These are phyloP conservation scores for Saturnispora halmiae DNA, from an alignment of 805 yeast species.

Conservation along the genomic window DNA sequence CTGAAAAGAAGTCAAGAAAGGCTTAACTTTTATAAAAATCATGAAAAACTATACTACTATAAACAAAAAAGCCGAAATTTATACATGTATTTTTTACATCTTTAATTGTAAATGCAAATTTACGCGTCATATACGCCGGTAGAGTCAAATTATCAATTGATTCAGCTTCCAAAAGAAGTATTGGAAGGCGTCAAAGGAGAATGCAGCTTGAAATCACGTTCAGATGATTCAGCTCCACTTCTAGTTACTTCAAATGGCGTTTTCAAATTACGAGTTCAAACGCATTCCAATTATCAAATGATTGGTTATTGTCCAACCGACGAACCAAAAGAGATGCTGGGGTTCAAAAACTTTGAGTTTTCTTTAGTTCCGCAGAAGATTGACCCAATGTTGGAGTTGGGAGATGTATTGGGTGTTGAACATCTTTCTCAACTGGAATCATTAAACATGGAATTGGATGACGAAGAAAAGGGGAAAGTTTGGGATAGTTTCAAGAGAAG, in stretches of 20 bases:
- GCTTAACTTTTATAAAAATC: no score
- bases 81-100: not conserved
- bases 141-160: slow-evolving; percentile 6
- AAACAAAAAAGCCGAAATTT: no score
- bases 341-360: slow-evolving; percentile 4
- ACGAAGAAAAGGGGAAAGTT: not conserved
- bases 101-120: slow-evolving; percentile 18
- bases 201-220: slow-evolving; percentile 17
- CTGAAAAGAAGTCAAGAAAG: slow-evolving; percentile 2
- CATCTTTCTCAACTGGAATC: not conserved
- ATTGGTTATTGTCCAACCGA: slow-evolving; percentile 31
- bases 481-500: not conserved
- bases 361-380: slow-evolving; percentile 8
- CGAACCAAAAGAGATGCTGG: not conserved
- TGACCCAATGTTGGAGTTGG: not conserved
- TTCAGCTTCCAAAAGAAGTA: slow-evolving; percentile 9
- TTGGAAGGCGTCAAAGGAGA: slow-evolving; percentile 11
- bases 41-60: no score
- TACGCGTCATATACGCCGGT: slow-evolving; percentile 18
- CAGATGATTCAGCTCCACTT: slow-evolving; percentile 31
- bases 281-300: slow-evolving; percentile 80
- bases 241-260: slow-evolving; percentile 54
- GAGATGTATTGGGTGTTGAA: not conserved
- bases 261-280: slow-evolving; percentile 44
- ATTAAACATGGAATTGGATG: not conserved